Evolutionary conservation across 176 grass and related monocot genomes (phyloP).

Genomic region (Rhynchospora pubera): DNA sequence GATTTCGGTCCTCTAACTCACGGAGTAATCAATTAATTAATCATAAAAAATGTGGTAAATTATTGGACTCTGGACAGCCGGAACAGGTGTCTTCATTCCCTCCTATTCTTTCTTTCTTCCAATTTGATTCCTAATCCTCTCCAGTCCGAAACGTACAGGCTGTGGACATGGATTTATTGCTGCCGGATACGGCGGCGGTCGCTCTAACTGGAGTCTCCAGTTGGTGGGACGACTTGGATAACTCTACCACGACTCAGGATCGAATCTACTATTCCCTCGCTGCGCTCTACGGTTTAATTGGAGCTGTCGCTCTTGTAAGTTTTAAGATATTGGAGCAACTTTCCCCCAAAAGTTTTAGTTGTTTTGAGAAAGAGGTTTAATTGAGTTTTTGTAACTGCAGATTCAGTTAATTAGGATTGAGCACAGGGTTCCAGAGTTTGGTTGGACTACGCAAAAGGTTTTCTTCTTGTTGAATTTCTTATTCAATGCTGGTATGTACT

Average conservation of each 20-base stretch:
- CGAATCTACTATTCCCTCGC: slow-evolving; percentile 58
- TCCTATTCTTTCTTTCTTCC: neutral
- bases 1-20: no score
- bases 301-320: slow-evolving; percentile 59
- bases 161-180: neutral
- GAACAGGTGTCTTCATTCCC: no score
- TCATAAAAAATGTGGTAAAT: no score
- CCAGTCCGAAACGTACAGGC: neutral
- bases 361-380: neutral
- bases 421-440: slow-evolving; percentile 78
- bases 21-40: no score
- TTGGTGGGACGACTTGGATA: slow-evolving; percentile 70
- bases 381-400: slow-evolving; percentile 21
- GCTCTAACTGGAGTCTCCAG: slow-evolving; percentile 19
- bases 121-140: slow-evolving; percentile 2
- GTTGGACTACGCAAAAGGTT: slow-evolving; percentile 94
- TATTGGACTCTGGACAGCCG: no score
- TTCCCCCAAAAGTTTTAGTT: slow-evolving; percentile 1
- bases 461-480: slow-evolving; percentile 92
- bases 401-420: slow-evolving; percentile 81
- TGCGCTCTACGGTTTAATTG: slow-evolving; percentile 58
- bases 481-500: slow-evolving; percentile 54
- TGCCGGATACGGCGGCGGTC: slow-evolving; percentile 14
- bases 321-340: neutral
- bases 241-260: slow-evolving; percentile 53